phyloP scores from a whole-genome alignment of 257 asterid genomes.

The Ehretia macrophylla region DNA sequence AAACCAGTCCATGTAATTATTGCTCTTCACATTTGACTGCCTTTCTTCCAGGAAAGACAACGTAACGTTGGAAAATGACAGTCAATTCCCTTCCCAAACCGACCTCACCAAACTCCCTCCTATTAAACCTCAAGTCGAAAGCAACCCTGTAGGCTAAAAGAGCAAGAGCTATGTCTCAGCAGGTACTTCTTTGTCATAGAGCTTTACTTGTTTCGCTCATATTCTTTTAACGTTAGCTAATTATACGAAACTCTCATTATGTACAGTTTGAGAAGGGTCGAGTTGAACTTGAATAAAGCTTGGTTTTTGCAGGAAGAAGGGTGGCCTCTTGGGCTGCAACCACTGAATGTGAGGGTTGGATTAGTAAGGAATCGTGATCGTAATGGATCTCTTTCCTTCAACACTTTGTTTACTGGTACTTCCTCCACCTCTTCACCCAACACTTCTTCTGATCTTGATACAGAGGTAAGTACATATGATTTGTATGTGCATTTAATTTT shows the following conservation, averaged over 20 bases:
- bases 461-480: conserved; percentile 36
- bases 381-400: conserved; percentile 58
- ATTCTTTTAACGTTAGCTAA: too few relatives aligned
- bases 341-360: conserved; percentile 50
- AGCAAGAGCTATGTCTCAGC: conserved; percentile 33
- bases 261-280: too few relatives aligned
- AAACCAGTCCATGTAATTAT: too few relatives aligned
- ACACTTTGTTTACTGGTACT: conserved; percentile 42
- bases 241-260: too few relatives aligned
- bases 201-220: too few relatives aligned
- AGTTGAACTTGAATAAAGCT: neutral
- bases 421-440: conserved; percentile 45
- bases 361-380: conserved; percentile 36
- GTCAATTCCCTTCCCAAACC: neutral
- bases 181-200: conserved; percentile 28
- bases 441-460: conserved; percentile 76
- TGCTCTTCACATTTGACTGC: too few relatives aligned
- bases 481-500: neutral
- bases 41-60: too few relatives aligned
- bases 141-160: too few relatives aligned
- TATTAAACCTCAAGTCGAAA: too few relatives aligned
- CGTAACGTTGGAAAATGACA: neutral
- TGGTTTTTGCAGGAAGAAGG: conserved; percentile 53
- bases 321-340: conserved; percentile 79
- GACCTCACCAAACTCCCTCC: neutral